Conservation (phyloP, 257 asterid genomes). For the Apocynum venetum region DNA sequence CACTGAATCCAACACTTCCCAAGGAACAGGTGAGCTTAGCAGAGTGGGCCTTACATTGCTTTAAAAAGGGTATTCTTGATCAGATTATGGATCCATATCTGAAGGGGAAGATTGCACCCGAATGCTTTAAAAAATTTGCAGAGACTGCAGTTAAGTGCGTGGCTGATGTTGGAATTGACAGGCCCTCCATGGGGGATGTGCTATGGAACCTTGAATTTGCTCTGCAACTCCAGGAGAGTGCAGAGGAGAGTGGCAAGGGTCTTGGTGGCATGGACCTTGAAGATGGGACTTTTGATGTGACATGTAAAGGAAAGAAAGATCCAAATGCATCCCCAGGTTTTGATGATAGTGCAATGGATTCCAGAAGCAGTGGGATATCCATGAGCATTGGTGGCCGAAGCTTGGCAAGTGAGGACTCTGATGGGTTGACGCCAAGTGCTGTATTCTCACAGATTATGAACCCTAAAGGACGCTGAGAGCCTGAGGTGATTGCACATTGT, state of each 20-base stretch:
- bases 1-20: constrained; percentile 39
- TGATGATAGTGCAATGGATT: constrained; percentile 58
- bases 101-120: constrained; percentile 87
- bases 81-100: constrained; percentile 75
- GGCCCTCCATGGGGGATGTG: constrained; percentile 95
- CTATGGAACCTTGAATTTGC: constrained; percentile 95
- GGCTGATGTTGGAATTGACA: constrained; percentile 67
- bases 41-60: constrained; percentile 85
- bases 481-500: neutral
- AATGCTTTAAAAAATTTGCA: constrained; percentile 75
- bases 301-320: constrained; percentile 58
- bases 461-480: constrained; percentile 69
- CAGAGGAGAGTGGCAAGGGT: constrained; percentile 75
- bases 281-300: constrained; percentile 38
- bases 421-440: constrained; percentile 87
- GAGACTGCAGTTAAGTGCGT: constrained; percentile 92
- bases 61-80: constrained; percentile 70
- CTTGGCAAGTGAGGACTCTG: constrained; percentile 84
- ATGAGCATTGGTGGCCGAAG: constrained; percentile 94
- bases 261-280: constrained; percentile 35
- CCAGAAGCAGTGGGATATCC: constrained; percentile 72
- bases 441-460: constrained; percentile 96
- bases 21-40: constrained; percentile 91
- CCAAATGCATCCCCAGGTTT: constrained; percentile 44
- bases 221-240: constrained; percentile 87